These are phyloP conservation scores for Penicillium flavigenum DNA, from an alignment of 495 filamentous ascomycete species.

Conservation along the genomic window DNA sequence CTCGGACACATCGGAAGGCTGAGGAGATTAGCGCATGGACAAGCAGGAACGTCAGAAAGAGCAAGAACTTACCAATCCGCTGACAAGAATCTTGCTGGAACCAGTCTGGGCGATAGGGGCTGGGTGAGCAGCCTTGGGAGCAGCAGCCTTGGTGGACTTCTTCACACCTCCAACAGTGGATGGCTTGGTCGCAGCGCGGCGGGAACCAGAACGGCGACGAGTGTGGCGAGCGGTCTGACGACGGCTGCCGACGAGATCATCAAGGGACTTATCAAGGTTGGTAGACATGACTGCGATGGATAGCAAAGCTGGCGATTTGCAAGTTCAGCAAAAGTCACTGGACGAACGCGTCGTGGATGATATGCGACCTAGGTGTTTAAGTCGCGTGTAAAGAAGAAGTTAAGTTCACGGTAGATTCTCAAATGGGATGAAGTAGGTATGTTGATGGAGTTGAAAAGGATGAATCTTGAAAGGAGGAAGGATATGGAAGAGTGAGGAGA, in stretches of 20 bases:
- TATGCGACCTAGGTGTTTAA: constrained; percentile 17
- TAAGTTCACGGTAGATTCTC: neutral
- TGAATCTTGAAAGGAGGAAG: constrained; percentile 4
- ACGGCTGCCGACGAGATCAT: constrained; percentile 86
- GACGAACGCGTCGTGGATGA: constrained; percentile 15
- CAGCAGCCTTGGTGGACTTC: constrained; percentile 66
- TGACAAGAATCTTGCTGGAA: constrained; percentile 90
- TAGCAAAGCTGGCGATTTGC: constrained; percentile 23
- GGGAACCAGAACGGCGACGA: constrained; percentile 49
- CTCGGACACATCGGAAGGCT: constrained; percentile 96
- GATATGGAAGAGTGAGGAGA: constrained; percentile 18
- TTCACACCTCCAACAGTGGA: constrained; percentile 75
- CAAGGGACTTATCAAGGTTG: constrained; percentile 93
- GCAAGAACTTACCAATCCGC: constrained; percentile 80
- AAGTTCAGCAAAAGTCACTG: constrained; percentile 11
- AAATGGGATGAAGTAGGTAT: neutral
- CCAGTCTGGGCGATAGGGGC: constrained; percentile 61
- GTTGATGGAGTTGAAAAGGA: constrained; percentile 2
- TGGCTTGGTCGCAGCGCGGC: constrained; percentile 52
- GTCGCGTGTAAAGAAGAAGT: constrained; percentile 14
- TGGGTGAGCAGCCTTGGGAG: constrained; percentile 63
- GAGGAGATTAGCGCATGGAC: constrained; percentile 48
- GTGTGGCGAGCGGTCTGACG: constrained; percentile 49
- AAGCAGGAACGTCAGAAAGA: neutral
- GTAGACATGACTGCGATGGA: constrained; percentile 62